These are phyloP conservation scores for Oemleria cerasiformis DNA, from an alignment of 306 rosid species.

Conservation along the genomic window DNA sequence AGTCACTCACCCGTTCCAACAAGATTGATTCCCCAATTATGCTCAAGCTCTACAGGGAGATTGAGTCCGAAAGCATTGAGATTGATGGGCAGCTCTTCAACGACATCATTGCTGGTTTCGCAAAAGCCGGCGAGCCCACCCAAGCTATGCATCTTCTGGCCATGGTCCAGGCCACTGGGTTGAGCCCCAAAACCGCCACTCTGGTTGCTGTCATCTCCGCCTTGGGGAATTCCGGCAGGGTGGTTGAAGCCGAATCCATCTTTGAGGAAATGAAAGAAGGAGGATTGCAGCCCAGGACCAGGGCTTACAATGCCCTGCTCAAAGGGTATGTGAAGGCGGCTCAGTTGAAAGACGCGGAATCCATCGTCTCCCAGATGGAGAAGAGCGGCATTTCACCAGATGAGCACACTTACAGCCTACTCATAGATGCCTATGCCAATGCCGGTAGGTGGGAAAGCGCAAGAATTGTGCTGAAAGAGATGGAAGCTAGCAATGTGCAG, in stretches of 20 bases:
- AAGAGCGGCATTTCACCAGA: slow-evolving; percentile 68
- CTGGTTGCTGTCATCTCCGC: slow-evolving; percentile 62
- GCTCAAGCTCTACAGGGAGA: slow-evolving; percentile 69
- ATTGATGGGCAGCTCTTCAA: slow-evolving; percentile 68
- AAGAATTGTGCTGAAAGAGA: slow-evolving; percentile 77
- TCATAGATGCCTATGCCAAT: slow-evolving; percentile 69
- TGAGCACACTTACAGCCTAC: slow-evolving; percentile 73
- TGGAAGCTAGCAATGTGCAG: slow-evolving; percentile 72
- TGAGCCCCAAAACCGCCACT: slow-evolving; percentile 64
- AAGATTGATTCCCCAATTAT: slow-evolving; percentile 62
- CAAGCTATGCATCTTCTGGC: slow-evolving; percentile 73
- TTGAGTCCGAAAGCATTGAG: slow-evolving; percentile 71
- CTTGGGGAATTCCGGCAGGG: slow-evolving; percentile 68
- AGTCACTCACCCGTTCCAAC: slow-evolving; percentile 72
- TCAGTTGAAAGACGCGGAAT: slow-evolving; percentile 69
- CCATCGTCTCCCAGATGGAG: slow-evolving; percentile 81
- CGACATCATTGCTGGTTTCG: slow-evolving; percentile 69
- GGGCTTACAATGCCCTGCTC: slow-evolving; percentile 83
- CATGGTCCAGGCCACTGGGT: slow-evolving; percentile 68
- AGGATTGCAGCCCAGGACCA: slow-evolving; percentile 70
- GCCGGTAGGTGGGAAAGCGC: slow-evolving; percentile 94
- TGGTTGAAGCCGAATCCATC: slow-evolving; percentile 76
- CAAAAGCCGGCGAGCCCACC: slow-evolving; percentile 72
- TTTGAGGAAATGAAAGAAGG: slow-evolving; percentile 83
- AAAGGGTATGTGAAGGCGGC: slow-evolving; percentile 73